Conservation (phyloP, 176 grass and related monocot genomes). For the Zea mays region DNA sequence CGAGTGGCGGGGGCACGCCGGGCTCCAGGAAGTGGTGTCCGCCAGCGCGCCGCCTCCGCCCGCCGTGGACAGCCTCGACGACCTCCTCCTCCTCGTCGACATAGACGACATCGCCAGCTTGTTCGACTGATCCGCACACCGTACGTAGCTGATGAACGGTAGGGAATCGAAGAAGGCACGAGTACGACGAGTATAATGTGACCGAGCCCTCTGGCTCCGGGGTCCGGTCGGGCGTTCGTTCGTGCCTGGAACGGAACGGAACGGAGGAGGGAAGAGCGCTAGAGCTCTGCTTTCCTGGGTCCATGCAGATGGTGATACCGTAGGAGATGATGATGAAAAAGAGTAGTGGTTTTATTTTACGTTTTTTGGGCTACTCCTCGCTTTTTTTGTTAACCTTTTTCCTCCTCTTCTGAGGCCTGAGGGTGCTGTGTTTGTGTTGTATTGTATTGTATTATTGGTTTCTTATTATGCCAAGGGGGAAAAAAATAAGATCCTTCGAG, state of each 20-base stretch:
- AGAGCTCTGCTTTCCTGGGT: constrained; percentile 35
- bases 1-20: constrained; percentile 14
- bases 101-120: constrained; percentile 27
- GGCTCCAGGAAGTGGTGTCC: constrained; percentile 43
- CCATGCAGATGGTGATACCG: background rate
- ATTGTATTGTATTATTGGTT: constrained; percentile 14
- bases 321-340: too few species aligned
- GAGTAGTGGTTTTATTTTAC: too few species aligned
- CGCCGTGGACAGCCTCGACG: constrained; percentile 38
- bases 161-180: background rate
- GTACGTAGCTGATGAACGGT: background rate
- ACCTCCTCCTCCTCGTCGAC: constrained; percentile 24
- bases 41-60: constrained; percentile 4
- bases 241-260: too few species aligned
- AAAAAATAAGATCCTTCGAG: constrained; percentile 28
- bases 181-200: background rate
- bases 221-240: too few species aligned
- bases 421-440: constrained; percentile 25
- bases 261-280: constrained; percentile 40
- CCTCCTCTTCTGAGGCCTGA: background rate
- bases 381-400: too few species aligned
- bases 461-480: background rate
- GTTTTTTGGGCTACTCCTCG: too few species aligned
- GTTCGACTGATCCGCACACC: constrained; percentile 20
- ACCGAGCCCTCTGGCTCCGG: constrained; percentile 21